Evolutionary conservation across 768 basidiomycete species (phyloP).

Genomic region (Mrakia hoshinonis): DNA sequence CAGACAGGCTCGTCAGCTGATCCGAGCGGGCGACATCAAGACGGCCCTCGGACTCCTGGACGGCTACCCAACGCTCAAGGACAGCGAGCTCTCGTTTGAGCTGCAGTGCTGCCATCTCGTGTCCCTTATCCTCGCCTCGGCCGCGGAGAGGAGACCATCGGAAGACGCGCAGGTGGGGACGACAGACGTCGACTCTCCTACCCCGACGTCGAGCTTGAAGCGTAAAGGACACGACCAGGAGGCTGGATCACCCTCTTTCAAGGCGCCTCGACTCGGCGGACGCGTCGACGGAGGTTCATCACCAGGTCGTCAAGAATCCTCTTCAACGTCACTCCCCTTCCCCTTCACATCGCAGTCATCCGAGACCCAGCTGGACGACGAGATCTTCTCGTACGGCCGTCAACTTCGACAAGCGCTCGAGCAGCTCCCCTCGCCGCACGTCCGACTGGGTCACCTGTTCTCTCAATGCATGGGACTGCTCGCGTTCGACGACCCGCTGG

Average conservation of each 20-base stretch:
- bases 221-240: neutral
- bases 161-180: neutral
- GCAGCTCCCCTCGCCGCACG: neutral
- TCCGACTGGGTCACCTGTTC: neutral
- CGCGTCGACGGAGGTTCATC: too few relatives aligned
- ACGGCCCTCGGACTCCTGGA: neutral
- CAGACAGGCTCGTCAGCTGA: too few relatives aligned
- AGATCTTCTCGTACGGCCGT: slow-evolving; percentile 19
- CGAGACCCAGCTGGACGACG: neutral
- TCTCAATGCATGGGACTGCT: slow-evolving; percentile 2
- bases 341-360: neutral
- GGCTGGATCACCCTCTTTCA: too few relatives aligned
- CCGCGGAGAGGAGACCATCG: neutral
- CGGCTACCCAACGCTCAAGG: neutral
- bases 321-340: neutral
- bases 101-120: neutral
- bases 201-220: neutral
- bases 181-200: neutral
- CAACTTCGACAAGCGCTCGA: neutral
- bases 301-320: too few relatives aligned
- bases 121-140: neutral
- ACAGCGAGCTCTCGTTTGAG: slow-evolving; percentile 1
- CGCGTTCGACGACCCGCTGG: neutral
- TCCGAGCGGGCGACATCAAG: neutral
- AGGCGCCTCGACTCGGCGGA: too few relatives aligned